A percentile compares a stretch with the other conserved stretches of the same genome.
These are phyloP conservation scores for Boletus subcaerulescens DNA, from an alignment of 768 basidiomycete genomes.

Conservation along the genomic window DNA sequence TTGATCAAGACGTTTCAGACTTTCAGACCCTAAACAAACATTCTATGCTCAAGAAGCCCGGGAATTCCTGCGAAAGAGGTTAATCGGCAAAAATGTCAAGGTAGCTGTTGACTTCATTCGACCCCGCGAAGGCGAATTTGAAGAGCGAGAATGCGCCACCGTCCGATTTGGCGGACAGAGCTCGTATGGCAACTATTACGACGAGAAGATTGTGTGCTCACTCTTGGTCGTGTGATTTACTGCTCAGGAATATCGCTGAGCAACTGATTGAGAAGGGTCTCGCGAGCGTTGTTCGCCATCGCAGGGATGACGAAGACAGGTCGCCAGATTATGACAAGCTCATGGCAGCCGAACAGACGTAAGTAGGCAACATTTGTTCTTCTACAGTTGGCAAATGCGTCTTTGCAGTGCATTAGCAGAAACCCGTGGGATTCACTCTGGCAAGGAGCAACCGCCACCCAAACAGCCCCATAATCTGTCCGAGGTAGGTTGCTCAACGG, in stretches of 20 bases:
- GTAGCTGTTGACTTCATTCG: slow-evolving; percentile 88
- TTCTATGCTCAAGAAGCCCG: slow-evolving; percentile 89
- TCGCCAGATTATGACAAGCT: slow-evolving; percentile 96
- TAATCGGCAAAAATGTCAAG: slow-evolving; percentile 87
- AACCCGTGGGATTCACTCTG: slow-evolving; percentile 82
- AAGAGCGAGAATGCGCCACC: slow-evolving; percentile 90
- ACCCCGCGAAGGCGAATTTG: slow-evolving; percentile 89
- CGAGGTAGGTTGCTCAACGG: slow-evolving; percentile 52
- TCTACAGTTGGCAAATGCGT: slow-evolving; percentile 5
- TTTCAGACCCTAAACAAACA: slow-evolving; percentile 82
- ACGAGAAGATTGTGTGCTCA: background rate
- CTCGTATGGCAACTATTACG: slow-evolving; percentile 45
- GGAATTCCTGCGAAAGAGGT: slow-evolving; percentile 87
- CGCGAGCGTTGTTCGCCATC: slow-evolving; percentile 87
- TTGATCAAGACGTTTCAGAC: slow-evolving; percentile 39
- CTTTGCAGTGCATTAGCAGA: slow-evolving; percentile 69
- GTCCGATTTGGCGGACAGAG: slow-evolving; percentile 81
- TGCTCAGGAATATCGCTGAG: slow-evolving; percentile 80
- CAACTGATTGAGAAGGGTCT: slow-evolving; percentile 92
- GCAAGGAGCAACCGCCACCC: slow-evolving; percentile 79
- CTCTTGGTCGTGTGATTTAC: background rate
- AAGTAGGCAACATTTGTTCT: slow-evolving; percentile 31
- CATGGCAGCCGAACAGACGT: slow-evolving; percentile 92
- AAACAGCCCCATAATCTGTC: slow-evolving; percentile 88
- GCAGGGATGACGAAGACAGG: slow-evolving; percentile 91